These are phyloP conservation scores for Globisporangium middletonii DNA, from an alignment of 352 stramenopile species.

Conservation along the genomic window DNA sequence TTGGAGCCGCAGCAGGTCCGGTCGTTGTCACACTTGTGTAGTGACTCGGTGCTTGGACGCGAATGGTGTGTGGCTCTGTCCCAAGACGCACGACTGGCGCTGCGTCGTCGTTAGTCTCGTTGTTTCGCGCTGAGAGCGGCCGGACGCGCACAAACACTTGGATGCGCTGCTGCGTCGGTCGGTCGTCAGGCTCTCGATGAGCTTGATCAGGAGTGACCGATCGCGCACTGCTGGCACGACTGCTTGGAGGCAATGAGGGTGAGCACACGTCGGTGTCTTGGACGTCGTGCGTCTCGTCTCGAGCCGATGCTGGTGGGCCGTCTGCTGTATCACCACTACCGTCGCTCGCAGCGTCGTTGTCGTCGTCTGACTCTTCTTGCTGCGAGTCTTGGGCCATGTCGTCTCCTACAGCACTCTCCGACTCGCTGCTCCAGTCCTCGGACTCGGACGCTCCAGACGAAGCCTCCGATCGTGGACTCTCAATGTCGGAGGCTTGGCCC, in stretches of 20 bases:
- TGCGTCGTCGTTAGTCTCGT: slow-evolving; percentile 13
- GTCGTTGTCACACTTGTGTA: background rate
- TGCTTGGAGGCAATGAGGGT: background rate
- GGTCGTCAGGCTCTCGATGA: background rate
- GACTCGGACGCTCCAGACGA: too few relatives aligned
- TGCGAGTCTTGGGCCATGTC: too few relatives aligned
- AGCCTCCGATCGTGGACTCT: too few relatives aligned
- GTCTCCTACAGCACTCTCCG: too few relatives aligned
- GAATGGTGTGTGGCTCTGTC: slow-evolving; percentile 20
- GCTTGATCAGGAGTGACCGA: background rate
- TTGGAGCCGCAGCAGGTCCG: background rate
- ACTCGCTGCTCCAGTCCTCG: too few relatives aligned
- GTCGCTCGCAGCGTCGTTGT: background rate
- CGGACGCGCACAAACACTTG: slow-evolving; percentile 76
- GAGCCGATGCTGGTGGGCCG: too few relatives aligned
- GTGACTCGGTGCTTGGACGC: slow-evolving; percentile 12
- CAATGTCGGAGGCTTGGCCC: too few relatives aligned
- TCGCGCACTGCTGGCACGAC: background rate
- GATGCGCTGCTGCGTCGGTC: slow-evolving; percentile 23
- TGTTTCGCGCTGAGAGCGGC: slow-evolving; percentile 16
- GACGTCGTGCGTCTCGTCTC: too few relatives aligned
- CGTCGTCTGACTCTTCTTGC: background rate
- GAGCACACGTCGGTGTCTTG: background rate
- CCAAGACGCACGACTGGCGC: slow-evolving; percentile 25
- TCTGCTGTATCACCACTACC: too few relatives aligned